Evolutionary conservation across 129 eudicot species (phyloP), one percentile per base, ranked within the genome.

Genomic region (Calendula officinalis): DNA sequence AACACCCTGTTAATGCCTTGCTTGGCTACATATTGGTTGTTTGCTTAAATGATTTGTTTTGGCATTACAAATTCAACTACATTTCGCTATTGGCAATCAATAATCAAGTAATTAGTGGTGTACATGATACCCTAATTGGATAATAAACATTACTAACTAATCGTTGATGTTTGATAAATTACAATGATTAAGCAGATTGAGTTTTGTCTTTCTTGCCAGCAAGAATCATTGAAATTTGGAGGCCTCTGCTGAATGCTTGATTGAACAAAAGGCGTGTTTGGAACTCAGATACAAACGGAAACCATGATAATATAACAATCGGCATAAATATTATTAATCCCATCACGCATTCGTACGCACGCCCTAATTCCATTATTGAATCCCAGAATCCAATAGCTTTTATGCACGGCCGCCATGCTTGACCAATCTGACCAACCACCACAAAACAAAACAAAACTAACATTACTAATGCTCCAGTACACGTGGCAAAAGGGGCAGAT

Each of bases 161-260:
- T 22, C 30, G 30, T 22, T 22, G 30, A 22, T n/a, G n/a, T n/a
- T n/a, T n/a, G n/a, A 22, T 22, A 22, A 22, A 22, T 22, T 22
- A 22, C 30, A 22, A 22, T 15, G 56, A 34, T 74, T 62, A 66
- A 66, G 78, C 68, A 66, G 42, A 57, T 42, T 35, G 66, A 36
- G 66, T 57, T 62, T 78, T 81, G 71, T 90, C 97, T 64, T 83
- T 92, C 70, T 83, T 85, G 34, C 98, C 98, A 2, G 96, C 82
- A 67, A 92, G 94, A 77, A 92, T 92, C 98, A 92, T 88, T 3
- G 98, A 92, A 43, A 92, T 88, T 69, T 92, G 98, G 57, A 92
- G 95, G 6, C 98, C 98, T 77, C 95, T 77, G 33, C 98, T 92
- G 76, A 92, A 92, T 30, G 98, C 98, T 77, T 92, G 98, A 74